Base-by-base conservation (phyloP, 1,284 basidiomycete species). In the Cryptococcus jaspeensis region DNA sequence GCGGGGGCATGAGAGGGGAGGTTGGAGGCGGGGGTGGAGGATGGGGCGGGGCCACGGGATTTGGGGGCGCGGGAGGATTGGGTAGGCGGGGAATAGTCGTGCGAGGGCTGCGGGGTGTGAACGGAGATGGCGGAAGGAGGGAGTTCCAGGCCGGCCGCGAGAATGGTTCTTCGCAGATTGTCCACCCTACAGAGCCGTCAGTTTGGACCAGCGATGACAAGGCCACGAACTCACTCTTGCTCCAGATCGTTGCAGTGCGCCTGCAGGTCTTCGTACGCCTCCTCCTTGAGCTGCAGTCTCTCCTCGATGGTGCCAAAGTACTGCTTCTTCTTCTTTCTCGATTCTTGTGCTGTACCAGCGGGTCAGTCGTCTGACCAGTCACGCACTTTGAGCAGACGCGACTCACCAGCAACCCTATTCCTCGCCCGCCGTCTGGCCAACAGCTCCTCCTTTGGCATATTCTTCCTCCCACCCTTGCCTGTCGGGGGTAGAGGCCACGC, bases 401-500 rank as follows among this genome's bases (percentile, higher is more conserved):
- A 55, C 62, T 59, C 56, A 67, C 69, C 67, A 15, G 64, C 56
- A 8, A 64, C 60, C 39, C 58, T 58, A 45, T 71, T 71, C 39
- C 69, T 55, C 13, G 62, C 69, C 39, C 62, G 54, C 36, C 67
- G 44, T 35, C 67, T 62, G 3, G 59, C 60, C 38, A 62, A 28
- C 32, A 66, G 50, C 44, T 71, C 69, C 15, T 71, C 69, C 41
- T 63, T 59, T 3, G 62, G 55, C 60, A 70, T 63, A 44, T 54
- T 54, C 50, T 63, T 63, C 42, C 68, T 58, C 1, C 64, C 59
- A 5, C 66, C 63, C 39, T 60, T 58, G 5, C 68, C 64, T 8
- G 50, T 49, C 4, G 66, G 61, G 6, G 66, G 63, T 20, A 58
- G 46, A 15, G 62, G 64, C 59, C 58, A 65, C 23, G 41, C 43